phyloP scores from a whole-genome alignment of 176 grass and related monocot species.

The barley (Hordeum vulgare) region DNA sequence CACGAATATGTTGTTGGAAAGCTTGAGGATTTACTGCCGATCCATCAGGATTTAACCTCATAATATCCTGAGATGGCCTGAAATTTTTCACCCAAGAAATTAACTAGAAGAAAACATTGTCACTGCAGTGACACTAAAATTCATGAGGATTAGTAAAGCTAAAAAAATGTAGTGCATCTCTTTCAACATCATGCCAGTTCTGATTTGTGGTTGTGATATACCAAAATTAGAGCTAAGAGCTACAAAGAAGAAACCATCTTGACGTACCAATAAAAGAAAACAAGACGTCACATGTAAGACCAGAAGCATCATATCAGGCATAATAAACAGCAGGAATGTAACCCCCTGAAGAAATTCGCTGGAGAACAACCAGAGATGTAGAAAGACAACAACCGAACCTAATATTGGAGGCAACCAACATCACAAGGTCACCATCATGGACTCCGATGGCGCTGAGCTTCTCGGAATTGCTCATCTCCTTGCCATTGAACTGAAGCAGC shows the following conservation, averaged over 20 bases:
- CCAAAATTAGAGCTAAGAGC: neutral
- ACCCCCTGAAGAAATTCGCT: neutral
- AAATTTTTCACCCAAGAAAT: conserved; percentile 21
- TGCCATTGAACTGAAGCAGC: conserved; percentile 80
- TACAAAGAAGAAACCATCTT: neutral
- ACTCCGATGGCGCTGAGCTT: conserved; percentile 61
- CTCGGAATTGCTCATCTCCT: conserved; percentile 70
- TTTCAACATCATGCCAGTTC: neutral
- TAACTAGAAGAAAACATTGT: conserved; percentile 14
- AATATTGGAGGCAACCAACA: conserved; percentile 42
- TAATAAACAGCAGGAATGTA: neutral
- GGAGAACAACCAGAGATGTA: neutral
- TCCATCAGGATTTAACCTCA: conserved; percentile 66
- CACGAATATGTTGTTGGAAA: conserved; percentile 72
- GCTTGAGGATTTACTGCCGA: conserved; percentile 72
- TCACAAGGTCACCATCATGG: conserved; percentile 75
- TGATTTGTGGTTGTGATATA: neutral
- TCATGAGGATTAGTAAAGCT: neutral
- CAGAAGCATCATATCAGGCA: neutral
- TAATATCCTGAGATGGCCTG: conserved; percentile 48
- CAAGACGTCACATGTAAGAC: neutral
- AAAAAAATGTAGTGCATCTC: conserved; percentile 8
- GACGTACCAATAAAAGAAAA: neutral
- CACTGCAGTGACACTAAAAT: neutral
- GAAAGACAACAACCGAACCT: conserved; percentile 27